These are phyloP conservation scores for Friedmanniomyces simplex DNA, from an alignment of 495 filamentous ascomycete genomes.

Conservation along the genomic window DNA sequence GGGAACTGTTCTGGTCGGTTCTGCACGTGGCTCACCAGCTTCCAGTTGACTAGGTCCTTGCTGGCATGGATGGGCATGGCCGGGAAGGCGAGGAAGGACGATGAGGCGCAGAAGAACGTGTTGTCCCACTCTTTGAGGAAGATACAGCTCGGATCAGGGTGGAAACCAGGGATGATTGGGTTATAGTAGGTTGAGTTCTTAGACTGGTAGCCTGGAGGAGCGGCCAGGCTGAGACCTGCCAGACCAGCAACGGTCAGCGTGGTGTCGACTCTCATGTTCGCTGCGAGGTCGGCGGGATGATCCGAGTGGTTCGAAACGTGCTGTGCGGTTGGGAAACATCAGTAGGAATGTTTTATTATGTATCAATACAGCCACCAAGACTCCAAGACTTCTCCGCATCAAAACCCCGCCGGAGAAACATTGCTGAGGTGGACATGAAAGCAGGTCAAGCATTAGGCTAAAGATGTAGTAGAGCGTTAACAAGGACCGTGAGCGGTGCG, in stretches of 20 bases:
- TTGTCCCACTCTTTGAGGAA: conserved; percentile 33
- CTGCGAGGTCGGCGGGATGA: not conserved
- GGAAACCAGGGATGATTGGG: conserved; percentile 32
- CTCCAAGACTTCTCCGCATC: too few species aligned
- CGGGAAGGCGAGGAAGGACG: conserved; percentile 45
- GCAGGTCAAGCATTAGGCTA: too few species aligned
- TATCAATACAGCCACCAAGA: too few species aligned
- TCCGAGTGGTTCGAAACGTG: not conserved
- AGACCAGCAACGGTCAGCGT: not conserved
- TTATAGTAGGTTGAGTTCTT: conserved; percentile 2
- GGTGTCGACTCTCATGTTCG: not conserved
- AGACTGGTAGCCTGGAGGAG: not conserved
- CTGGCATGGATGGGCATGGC: conserved; percentile 44
- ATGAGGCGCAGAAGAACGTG: conserved; percentile 45
- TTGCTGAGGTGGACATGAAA: too few species aligned
- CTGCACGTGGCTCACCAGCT: conserved; percentile 34
- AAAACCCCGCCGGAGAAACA: too few species aligned
- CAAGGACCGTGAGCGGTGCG: too few species aligned
- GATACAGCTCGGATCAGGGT: conserved; percentile 47
- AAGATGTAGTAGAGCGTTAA: too few species aligned
- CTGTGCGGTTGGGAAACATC: too few species aligned
- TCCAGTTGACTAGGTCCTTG: conserved; percentile 44
- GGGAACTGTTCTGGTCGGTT: conserved; percentile 22
- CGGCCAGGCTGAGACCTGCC: not conserved
- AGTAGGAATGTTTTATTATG: too few species aligned